Evolutionary conservation across 208 protist genomes (phyloP).

Genomic region (Trypanosoma melophagium): DNA sequence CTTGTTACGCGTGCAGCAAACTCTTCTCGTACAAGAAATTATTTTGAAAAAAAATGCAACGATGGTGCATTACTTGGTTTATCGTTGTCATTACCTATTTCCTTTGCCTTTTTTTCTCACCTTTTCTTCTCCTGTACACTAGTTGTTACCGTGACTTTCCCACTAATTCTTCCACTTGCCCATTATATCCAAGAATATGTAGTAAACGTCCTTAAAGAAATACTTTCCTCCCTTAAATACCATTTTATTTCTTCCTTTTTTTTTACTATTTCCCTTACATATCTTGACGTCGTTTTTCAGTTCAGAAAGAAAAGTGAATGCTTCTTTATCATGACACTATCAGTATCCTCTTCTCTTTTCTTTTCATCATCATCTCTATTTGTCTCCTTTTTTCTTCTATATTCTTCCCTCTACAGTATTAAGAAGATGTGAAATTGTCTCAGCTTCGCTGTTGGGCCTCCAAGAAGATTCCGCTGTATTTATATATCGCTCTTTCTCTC

Average conservation of each 20-base stretch:
- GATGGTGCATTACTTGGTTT: background rate
- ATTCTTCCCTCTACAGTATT: background rate
- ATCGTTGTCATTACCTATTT: background rate
- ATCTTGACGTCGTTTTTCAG: no score
- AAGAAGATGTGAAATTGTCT: no score
- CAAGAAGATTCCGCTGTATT: background rate
- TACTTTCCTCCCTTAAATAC: no score
- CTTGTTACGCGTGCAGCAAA: no score
- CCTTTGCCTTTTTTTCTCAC: slow-evolving; percentile 2
- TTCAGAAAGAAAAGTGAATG: background rate
- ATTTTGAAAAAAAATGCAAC: slow-evolving; percentile 21
- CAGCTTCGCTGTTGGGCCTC: no score
- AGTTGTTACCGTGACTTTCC: no score
- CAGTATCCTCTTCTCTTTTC: background rate
- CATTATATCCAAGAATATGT: background rate
- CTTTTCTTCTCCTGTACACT: background rate
- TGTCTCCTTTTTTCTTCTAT: background rate
- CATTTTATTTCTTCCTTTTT: slow-evolving; percentile 8
- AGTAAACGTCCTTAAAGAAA: no score
- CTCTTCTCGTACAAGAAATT: slow-evolving; percentile 9
- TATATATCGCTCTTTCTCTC: background rate
- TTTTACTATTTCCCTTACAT: background rate
- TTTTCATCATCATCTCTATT: background rate
- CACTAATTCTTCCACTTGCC: background rate
- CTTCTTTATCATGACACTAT: no score